Evolutionary conservation across 2,329 filamentous ascomycete genomes (phyloP).

Genomic region (Sphaerostilbella broomeana): DNA sequence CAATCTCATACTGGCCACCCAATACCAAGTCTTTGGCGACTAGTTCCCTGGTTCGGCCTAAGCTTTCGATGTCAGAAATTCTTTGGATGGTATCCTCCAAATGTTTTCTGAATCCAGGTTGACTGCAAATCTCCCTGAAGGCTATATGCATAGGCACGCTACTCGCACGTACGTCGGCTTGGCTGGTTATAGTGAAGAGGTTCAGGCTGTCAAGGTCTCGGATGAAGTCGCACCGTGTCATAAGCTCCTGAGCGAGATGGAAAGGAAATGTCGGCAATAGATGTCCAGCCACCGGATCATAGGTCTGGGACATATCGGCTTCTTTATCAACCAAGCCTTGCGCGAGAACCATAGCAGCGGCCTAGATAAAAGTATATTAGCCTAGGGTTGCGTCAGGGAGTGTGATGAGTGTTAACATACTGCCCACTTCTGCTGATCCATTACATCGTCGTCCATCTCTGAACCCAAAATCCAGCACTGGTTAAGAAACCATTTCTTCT

Average conservation of each 20-base stretch:
- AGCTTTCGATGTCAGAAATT: slow-evolving; percentile 86
- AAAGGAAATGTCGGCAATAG: slow-evolving; percentile 74
- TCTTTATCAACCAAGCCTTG: slow-evolving; percentile 84
- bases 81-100: slow-evolving; percentile 76
- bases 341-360: slow-evolving; percentile 88
- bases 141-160: slow-evolving; percentile 95
- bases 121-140: slow-evolving; percentile 73
- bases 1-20: slow-evolving; percentile 70
- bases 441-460: slow-evolving; percentile 92
- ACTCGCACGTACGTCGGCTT: slow-evolving; percentile 81
- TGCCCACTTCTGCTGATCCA: slow-evolving; percentile 95
- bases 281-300: slow-evolving; percentile 62
- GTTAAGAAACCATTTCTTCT: slow-evolving; percentile 73
- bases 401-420: slow-evolving; percentile 42
- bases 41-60: slow-evolving; percentile 88
- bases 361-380: slow-evolving; percentile 37
- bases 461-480: slow-evolving; percentile 67
- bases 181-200: slow-evolving; percentile 87
- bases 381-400: not conserved
- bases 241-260: slow-evolving; percentile 80
- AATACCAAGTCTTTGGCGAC: slow-evolving; percentile 92
- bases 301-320: slow-evolving; percentile 56
- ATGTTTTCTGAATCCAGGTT: slow-evolving; percentile 73
- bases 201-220: slow-evolving; percentile 88
- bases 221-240: slow-evolving; percentile 95